Conservation (phyloP, 768 basidiomycete genomes). For the Naematelia encephala region DNA sequence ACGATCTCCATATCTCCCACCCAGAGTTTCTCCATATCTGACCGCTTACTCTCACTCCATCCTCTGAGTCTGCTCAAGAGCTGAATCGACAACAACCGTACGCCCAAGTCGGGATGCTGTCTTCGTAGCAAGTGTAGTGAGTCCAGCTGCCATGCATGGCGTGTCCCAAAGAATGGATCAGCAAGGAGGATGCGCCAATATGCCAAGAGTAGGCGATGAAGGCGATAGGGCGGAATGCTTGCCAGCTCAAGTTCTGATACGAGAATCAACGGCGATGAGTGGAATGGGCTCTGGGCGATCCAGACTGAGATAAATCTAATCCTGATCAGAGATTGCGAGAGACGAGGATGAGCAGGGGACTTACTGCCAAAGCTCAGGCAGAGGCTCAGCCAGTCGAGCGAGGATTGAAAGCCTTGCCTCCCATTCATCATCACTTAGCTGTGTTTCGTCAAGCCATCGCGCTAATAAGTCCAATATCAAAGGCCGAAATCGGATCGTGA, state of each 20-base stretch:
- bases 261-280: slow-evolving; percentile 43
- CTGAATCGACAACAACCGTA: slow-evolving; percentile 67
- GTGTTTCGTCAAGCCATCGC: slow-evolving; percentile 66
- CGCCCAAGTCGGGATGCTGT: slow-evolving; percentile 63
- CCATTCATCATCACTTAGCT: slow-evolving; percentile 42
- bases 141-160: slow-evolving; percentile 61
- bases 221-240: slow-evolving; percentile 43
- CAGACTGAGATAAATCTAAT: slow-evolving; percentile 19
- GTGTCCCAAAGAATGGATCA: slow-evolving; percentile 65
- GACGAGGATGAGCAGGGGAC: slow-evolving; percentile 20
- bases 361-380: slow-evolving; percentile 46
- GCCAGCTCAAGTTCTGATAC: not conserved
- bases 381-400: slow-evolving; percentile 55
- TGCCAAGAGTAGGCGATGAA: slow-evolving; percentile 70
- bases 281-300: slow-evolving; percentile 53
- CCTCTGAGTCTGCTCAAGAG: slow-evolving; percentile 73
- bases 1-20: slow-evolving; percentile 62
- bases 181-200: slow-evolving; percentile 76
- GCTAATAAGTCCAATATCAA: slow-evolving; percentile 75
- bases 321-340: slow-evolving; percentile 7
- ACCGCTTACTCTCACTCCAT: slow-evolving; percentile 73
- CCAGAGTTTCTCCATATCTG: slow-evolving; percentile 61
- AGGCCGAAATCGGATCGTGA: slow-evolving; percentile 70
- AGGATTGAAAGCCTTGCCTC: slow-evolving; percentile 44
- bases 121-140: slow-evolving; percentile 56